phyloP scores from a whole-genome alignment of 2,329 filamentous ascomycete genomes.

The Fusarium mangiferae region DNA sequence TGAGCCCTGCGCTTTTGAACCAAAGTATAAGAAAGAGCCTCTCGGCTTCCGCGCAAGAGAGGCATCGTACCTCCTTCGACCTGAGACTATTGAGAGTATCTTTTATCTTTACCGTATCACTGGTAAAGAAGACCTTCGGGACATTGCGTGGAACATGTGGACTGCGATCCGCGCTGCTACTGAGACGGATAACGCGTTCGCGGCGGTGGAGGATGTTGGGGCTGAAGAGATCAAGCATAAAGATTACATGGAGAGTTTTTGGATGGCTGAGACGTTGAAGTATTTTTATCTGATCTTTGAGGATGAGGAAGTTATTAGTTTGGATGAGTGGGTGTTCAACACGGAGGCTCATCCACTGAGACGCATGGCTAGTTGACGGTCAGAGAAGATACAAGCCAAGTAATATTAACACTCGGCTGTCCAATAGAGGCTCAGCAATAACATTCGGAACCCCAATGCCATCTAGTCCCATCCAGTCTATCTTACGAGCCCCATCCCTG shows the following conservation, averaged over 20 bases:
- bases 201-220: slow-evolving; percentile 72
- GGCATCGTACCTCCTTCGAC: slow-evolving; percentile 30
- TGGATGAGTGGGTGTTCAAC: slow-evolving; percentile 76
- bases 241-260: slow-evolving; percentile 77
- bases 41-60: slow-evolving; percentile 36
- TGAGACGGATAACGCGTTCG: slow-evolving; percentile 68
- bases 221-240: slow-evolving; percentile 57
- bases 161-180: slow-evolving; percentile 68
- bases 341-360: slow-evolving; percentile 62
- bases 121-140: slow-evolving; percentile 71
- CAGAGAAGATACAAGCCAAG: not conserved
- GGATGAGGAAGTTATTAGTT: slow-evolving; percentile 68
- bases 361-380: slow-evolving; percentile 15
- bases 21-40: slow-evolving; percentile 7
- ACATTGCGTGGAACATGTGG: slow-evolving; percentile 81
- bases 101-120: slow-evolving; percentile 82
- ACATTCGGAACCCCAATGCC: not conserved
- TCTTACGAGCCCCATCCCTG: not conserved
- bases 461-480: not conserved
- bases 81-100: slow-evolving; percentile 79
- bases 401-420: not conserved
- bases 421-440: not conserved
- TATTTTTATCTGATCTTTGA: slow-evolving; percentile 80
- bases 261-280: slow-evolving; percentile 79
- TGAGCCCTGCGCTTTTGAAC: slow-evolving; percentile 39